Evolutionary conservation across 768 basidiomycete species (phyloP).

Genomic region (Lyophyllum semitale): DNA sequence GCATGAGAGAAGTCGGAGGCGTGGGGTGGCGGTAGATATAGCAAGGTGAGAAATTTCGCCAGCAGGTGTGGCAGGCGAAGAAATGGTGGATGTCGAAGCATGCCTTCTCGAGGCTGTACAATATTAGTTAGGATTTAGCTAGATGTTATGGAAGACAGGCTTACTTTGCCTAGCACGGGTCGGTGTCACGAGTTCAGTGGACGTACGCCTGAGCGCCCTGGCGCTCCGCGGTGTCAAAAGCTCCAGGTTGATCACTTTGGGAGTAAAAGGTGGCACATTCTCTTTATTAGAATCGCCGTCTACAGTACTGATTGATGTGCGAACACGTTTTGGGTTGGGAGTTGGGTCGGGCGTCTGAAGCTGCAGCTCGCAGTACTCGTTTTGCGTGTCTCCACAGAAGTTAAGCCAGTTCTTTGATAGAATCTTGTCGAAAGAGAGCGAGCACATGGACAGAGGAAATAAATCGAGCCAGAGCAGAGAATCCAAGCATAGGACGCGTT

Average conservation of each 20-base stretch:
- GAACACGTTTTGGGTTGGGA: constrained; percentile 66
- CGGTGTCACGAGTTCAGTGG: constrained; percentile 42
- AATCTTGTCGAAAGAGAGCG: too few species aligned
- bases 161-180: constrained; percentile 48
- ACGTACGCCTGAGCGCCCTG: constrained; percentile 38
- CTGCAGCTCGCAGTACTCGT: constrained; percentile 41
- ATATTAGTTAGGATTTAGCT: constrained; percentile 13
- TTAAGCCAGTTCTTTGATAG: too few species aligned
- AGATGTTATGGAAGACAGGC: constrained; percentile 16
- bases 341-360: constrained; percentile 63
- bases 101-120: constrained; percentile 43
- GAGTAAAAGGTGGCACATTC: constrained; percentile 67
- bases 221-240: constrained; percentile 39
- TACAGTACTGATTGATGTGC: constrained; percentile 41
- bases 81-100: constrained; percentile 49
- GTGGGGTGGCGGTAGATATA: constrained; percentile 65
- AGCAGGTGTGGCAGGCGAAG: constrained; percentile 46
- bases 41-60: constrained; percentile 40
- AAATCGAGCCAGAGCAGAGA: too few species aligned
- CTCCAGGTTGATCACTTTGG: constrained; percentile 35
- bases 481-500: too few species aligned
- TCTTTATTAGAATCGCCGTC: constrained; percentile 75
- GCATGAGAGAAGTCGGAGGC: constrained; percentile 51
- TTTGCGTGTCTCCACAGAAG: too few species aligned
- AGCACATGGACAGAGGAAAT: too few species aligned